These are phyloP conservation scores for Backusella tarrabulga DNA, from an alignment of 192 early-diverging fungal genomes.

Conservation along the genomic window DNA sequence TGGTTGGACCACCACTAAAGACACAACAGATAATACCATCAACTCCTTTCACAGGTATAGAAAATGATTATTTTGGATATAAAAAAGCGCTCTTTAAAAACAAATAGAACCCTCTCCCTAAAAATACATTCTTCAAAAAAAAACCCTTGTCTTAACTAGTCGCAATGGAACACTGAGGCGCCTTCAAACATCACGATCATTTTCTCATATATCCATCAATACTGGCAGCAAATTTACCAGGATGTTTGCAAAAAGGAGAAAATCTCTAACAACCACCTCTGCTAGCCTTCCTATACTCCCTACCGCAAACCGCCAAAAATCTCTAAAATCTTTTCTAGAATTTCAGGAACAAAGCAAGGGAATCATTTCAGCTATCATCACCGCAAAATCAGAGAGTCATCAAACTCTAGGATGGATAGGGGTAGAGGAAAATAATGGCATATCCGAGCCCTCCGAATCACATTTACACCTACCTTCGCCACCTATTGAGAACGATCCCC, in stretches of 20 bases:
- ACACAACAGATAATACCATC: neutral
- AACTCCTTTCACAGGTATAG: neutral
- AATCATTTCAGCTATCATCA: slow-evolving; percentile 24
- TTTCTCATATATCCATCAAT: neutral
- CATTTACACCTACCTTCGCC: slow-evolving; percentile 22
- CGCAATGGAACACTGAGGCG: neutral
- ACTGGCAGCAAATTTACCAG: neutral
- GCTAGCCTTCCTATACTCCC: slow-evolving; percentile 1
- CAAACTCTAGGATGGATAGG: slow-evolving; percentile 15
- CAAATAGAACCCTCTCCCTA: neutral
- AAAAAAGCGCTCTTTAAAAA: neutral
- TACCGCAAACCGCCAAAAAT: neutral
- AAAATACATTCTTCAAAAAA: slow-evolving; percentile 6
- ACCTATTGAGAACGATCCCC: slow-evolving; percentile 40
- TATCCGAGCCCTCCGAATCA: neutral
- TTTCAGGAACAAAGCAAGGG: slow-evolving; percentile 13
- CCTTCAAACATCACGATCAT: slow-evolving; percentile 10
- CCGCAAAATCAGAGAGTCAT: slow-evolving; percentile 1
- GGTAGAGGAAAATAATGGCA: slow-evolving; percentile 5
- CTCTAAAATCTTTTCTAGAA: slow-evolving; percentile 5
- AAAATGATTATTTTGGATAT: neutral
- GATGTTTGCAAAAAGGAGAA: slow-evolving; percentile 17
- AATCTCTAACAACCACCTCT: neutral
- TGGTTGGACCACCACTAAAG: slow-evolving; percentile 39
- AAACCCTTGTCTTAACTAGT: neutral